Percentiles rank a stretch among this genome's conserved stretches.
These are phyloP conservation scores for Penicillium maclennaniae DNA, from an alignment of 495 filamentous ascomycete species.

Conservation along the genomic window DNA sequence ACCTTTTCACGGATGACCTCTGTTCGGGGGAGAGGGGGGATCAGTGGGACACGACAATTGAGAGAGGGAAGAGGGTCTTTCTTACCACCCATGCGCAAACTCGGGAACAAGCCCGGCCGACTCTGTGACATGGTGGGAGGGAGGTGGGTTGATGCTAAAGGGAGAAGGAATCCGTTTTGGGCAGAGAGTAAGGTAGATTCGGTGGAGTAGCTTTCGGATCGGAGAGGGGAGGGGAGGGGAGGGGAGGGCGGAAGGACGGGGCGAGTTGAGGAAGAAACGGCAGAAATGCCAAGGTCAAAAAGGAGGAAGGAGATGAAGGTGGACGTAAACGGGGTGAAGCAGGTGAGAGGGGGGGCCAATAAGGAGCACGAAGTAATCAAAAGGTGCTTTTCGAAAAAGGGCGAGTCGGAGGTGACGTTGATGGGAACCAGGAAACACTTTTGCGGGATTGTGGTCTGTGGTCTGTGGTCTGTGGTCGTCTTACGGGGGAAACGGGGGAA, in stretches of 20 bases:
- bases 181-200: constrained; percentile 11
- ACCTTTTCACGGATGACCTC: constrained; percentile 99
- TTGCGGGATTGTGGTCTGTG: background rate
- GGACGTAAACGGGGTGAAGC: background rate
- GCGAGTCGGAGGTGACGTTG: constrained; percentile 13
- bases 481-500: constrained; percentile 1
- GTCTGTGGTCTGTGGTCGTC: background rate
- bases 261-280: constrained; percentile 24
- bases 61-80: constrained; percentile 3
- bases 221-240: constrained; percentile 18
- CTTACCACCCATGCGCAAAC: constrained; percentile 82
- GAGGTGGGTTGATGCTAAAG: constrained; percentile 29
- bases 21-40: constrained; percentile 31
- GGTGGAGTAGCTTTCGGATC: constrained; percentile 25
- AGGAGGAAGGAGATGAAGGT: constrained; percentile 6
- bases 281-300: constrained; percentile 20
- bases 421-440: background rate
- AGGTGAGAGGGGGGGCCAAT: constrained; percentile 5
- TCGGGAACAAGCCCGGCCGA: constrained; percentile 70
- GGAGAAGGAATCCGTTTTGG: constrained; percentile 28
- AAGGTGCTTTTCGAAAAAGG: background rate
- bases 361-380: background rate
- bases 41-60: constrained; percentile 13
- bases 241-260: constrained; percentile 27
- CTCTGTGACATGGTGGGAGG: constrained; percentile 63